Evolutionary conservation across 2,329 filamentous ascomycete genomes (phyloP), one percentile per base, ranked within the genome.

Genomic region (Plenodomus tracheiphilus): DNA sequence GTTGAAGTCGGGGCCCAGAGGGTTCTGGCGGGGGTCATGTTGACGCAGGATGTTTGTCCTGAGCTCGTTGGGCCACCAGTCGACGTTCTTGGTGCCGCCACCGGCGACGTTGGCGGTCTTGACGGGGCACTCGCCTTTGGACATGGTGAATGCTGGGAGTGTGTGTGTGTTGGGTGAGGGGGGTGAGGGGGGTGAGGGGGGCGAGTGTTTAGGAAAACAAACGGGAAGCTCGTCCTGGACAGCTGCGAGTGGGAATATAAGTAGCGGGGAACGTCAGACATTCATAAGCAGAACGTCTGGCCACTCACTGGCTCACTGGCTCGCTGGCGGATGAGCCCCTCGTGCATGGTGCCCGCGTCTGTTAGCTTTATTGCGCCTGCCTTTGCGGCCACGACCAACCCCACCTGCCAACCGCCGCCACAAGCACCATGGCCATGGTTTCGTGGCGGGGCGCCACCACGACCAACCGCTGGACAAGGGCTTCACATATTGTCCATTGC

Each of bases 61-160:
- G 55, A 91, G 74, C 61, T 81, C 75, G 49, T 85, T 80, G 45
- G 88, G 88, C 88, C 88, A 91, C 85, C 87, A 90, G 77, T 91
- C 86, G 46, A 62, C 66, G 77, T 85, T 89, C 53, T 77, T 76
- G 61, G 85, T 88, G 63, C 88, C 88, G 61, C 82, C 82, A 58
- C 86, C 86, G 48, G 58, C 69, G 54, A 68, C 59, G 51, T 71
- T 71, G 59, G 62, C 54, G 30, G 58, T 51, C 55, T 65, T 67
- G 44, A 69, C 54, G 52, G 69, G 69, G 61, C 69, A 72, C 59
- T 72, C 63, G 58, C 58, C 53, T 57, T 63, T 58, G 50, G 64
- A 58, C 64, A 68, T 68, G 64, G 53, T 67, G 53, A 43, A 46
- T 58, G 55, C 52, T 51, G 46, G 49, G 51, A n/a, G 58, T 44